These are phyloP conservation scores for Phytopythium kandeliae DNA, from an alignment of 352 stramenopile genomes.

Conservation along the genomic window DNA sequence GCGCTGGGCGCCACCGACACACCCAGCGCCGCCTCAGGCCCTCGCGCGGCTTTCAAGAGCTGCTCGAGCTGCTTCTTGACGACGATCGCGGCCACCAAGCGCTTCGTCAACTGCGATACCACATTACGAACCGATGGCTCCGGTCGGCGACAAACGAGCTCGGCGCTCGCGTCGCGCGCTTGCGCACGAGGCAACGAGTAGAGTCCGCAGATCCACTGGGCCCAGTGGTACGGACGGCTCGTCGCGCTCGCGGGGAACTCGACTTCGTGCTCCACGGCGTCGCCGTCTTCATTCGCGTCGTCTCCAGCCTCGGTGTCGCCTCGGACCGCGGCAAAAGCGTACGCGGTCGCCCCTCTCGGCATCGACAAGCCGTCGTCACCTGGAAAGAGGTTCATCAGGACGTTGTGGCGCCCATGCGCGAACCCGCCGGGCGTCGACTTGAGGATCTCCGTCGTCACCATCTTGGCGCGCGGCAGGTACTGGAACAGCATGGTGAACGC, in stretches of 20 bases:
- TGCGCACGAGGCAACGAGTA: constrained; percentile 37
- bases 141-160: constrained; percentile 22
- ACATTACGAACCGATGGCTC: constrained; percentile 69
- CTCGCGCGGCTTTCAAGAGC: constrained; percentile 19
- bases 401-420: constrained; percentile 11
- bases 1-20: constrained; percentile 31
- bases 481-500: constrained; percentile 59
- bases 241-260: constrained; percentile 31
- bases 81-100: constrained; percentile 32
- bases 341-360: constrained; percentile 37
- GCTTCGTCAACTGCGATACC: constrained; percentile 51
- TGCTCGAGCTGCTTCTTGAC: constrained; percentile 42
- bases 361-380: constrained; percentile 43
- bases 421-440: constrained; percentile 20
- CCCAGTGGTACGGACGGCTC: constrained; percentile 63
- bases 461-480: constrained; percentile 43
- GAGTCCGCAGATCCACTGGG: constrained; percentile 71
- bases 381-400: constrained; percentile 62
- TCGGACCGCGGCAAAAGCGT: constrained; percentile 26
- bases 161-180: background rate
- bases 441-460: constrained; percentile 53
- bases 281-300: background rate
- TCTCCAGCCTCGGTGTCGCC: constrained; percentile 9
- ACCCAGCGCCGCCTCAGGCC: constrained; percentile 6
- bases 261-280: constrained; percentile 24